Evolutionary conservation across 1,139 yeast species (phyloP).

Genomic region (Meyerozyma sp.): DNA sequence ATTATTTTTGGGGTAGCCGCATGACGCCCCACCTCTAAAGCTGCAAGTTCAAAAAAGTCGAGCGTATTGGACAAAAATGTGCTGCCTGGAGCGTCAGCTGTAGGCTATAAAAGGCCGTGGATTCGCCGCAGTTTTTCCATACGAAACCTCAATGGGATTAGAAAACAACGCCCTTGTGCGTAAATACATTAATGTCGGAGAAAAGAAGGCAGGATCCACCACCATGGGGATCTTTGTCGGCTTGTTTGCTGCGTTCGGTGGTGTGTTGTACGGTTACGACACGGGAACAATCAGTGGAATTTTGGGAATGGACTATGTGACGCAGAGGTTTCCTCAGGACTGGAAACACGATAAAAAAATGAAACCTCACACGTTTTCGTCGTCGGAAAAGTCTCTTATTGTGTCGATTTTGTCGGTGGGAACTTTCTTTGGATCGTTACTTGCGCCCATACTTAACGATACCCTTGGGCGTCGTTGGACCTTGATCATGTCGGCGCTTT

Average conservation of each 20-base stretch:
- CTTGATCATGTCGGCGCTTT: conserved; percentile 44
- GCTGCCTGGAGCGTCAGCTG: neutral
- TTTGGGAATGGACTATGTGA: conserved; percentile 64
- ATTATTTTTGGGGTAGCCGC: neutral
- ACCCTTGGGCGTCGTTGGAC: conserved; percentile 55
- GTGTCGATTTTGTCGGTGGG: conserved; percentile 69
- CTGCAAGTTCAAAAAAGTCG: neutral
- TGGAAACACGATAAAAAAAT: conserved; percentile 20
- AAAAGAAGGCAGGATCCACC: conserved; percentile 46
- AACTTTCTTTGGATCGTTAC: conserved; percentile 63
- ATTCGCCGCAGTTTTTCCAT: neutral
- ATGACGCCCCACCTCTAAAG: neutral
- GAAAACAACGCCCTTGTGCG: conserved; percentile 28
- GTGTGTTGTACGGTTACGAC: conserved; percentile 69
- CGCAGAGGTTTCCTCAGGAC: conserved; percentile 41
- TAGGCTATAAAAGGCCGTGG: neutral
- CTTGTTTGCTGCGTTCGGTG: conserved; percentile 57
- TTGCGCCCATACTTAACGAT: conserved; percentile 54
- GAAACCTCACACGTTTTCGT: conserved; percentile 23
- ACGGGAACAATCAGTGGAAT: conserved; percentile 80
- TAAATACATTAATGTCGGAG: conserved; percentile 32
- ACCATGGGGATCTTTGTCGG: conserved; percentile 43
- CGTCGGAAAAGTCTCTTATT: conserved; percentile 57
- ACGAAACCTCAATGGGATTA: conserved; percentile 25
- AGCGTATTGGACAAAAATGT: neutral